Base-by-base conservation (phyloP, 176 grass and related monocot species). In the Dendrocalamus sinicus region DNA sequence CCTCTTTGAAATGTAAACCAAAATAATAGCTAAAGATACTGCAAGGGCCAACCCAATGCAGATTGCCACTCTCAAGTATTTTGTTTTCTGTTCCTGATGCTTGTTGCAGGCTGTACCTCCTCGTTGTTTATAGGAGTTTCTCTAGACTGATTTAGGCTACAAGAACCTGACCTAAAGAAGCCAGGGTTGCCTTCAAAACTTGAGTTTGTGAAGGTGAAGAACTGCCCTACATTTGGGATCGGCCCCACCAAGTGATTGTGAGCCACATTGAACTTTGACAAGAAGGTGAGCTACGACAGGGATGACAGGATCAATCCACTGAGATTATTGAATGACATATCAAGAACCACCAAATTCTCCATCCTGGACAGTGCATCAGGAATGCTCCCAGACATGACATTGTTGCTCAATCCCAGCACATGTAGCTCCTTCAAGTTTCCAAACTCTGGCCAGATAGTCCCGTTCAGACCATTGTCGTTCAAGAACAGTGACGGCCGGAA, bases 261-360 rank as follows among this genome's bases (percentile, higher is more conserved):
- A 26, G 95, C 91, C 55, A 98, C 91, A 68, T 91, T 98, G 57
- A 98, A 98, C 93, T 92, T 98, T 13, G 95, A 95, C 87, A 98
- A 84, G 86, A 98, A 98, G 48, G 89, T 98, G 40, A 98, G 93
- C 16, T 91, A 66, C 15, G 85, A 91, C 67, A 98, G 57, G 23
- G 95, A 95, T 35, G 85, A 24, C 20, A 93, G 93, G 85, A 98
- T 98, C 1, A 59, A 90, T 65, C 95, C 95, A 28, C 87, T 91
- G 57, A 98, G 91, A 55, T 95, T 77, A 93, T 95, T 98, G 64
- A 65, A 92, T 19, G 95, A 98, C 52, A 98, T 86, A 70, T 98
- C 95, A 73, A 98, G 82, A 80, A 95, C 85, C 88, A 95, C 95
- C 83, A 98, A 81, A 73, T 98, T 98, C 69, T 91, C 88, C 95